Evolutionary conservation across 2,329 filamentous ascomycete genomes (phyloP).

Genomic region (Ophiosphaerella korrae): DNA sequence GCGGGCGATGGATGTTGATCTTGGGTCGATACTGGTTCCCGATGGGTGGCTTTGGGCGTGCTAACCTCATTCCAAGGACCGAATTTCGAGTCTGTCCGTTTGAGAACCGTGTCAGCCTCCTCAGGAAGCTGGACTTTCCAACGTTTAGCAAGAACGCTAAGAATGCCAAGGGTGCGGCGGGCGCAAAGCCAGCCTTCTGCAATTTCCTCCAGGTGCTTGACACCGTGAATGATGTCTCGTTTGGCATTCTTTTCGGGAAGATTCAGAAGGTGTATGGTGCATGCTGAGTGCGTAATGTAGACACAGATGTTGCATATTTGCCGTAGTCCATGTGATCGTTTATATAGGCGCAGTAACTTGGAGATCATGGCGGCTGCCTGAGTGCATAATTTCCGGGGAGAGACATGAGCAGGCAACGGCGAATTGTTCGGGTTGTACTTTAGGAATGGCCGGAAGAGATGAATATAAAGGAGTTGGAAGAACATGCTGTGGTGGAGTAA

Average conservation of each 20-base stretch:
- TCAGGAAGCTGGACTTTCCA: conserved; percentile 88
- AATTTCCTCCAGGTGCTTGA: conserved; percentile 93
- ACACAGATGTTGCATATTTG: conserved; percentile 97
- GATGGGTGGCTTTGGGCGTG: conserved; percentile 29
- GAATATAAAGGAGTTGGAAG: conserved; percentile 92
- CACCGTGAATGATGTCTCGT: conserved; percentile 85
- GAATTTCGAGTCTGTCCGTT: conserved; percentile 78
- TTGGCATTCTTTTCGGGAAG: conserved; percentile 89
- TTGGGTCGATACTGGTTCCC: conserved; percentile 19
- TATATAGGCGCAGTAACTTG: conserved; percentile 92
- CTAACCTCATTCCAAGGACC: conserved; percentile 60
- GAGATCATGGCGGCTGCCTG: conserved; percentile 88
- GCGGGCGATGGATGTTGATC: conserved; percentile 26
- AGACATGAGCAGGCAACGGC: conserved; percentile 83
- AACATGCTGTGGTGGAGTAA: conserved; percentile 75
- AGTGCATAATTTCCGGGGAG: conserved; percentile 87
- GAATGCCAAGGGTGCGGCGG: conserved; percentile 79
- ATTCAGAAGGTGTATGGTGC: conserved; percentile 92
- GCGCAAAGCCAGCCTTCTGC: conserved; percentile 94
- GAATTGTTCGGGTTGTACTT: conserved; percentile 84
- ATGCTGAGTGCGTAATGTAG: conserved; percentile 93
- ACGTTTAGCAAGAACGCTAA: conserved; percentile 83
- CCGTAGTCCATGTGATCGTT: conserved; percentile 84
- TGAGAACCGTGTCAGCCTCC: conserved; percentile 77
- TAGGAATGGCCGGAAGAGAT: conserved; percentile 92